Base-by-base conservation (phyloP, 2,329 filamentous ascomycete genomes). In the Aureobasidium sp. region DNA sequence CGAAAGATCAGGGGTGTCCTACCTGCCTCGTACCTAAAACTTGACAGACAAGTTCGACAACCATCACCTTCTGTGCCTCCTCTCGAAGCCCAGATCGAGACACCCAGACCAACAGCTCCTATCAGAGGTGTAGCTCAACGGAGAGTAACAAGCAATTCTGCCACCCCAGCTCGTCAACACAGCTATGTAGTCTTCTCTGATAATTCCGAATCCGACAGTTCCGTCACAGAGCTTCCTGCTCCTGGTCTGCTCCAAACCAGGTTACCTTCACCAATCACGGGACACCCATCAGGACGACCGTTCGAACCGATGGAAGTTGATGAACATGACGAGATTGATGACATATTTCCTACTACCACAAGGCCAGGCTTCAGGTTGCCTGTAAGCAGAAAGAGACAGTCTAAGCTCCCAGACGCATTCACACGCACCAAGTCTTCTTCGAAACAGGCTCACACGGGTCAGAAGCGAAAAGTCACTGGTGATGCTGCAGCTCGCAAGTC, bases 1-100 rank as follows among this genome's bases (percentile, higher is more conserved):
- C 75, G 70, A 58, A 73, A 72, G 38, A 79, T 79, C 50, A 76
- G 70, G 67, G 77, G 77, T 13, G 78, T 79, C 8, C 66, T 80
- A 19, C 78, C 78, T 27, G 78, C 78, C 31, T 79, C 78, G 1
- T 79, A 77, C 76, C 65, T 80, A 54, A 77, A 73, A 54, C 72
- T 79, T 29, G 77, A 79, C 62, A 67, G 69, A n/a, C 70, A 75
- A 40, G 63, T 66, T 17, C 29, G 61, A 55, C 61, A 31, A 23
- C 45, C 50, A 25, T 47, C 61, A 8, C 49, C 60, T 31, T 55
- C 51, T 5, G 10, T n/a, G 8, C 25, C 19, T 5, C 19, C 42
- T 10, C 13, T 21, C 2, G 33, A 40, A 23, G 47, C 15, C 11
- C 35, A 46, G n/a, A 40, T 7, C 3, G 47, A 40, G 11, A 47